Evolutionary conservation across 768 basidiomycete genomes (phyloP).

Genomic region (Kockovaella imperatae): DNA sequence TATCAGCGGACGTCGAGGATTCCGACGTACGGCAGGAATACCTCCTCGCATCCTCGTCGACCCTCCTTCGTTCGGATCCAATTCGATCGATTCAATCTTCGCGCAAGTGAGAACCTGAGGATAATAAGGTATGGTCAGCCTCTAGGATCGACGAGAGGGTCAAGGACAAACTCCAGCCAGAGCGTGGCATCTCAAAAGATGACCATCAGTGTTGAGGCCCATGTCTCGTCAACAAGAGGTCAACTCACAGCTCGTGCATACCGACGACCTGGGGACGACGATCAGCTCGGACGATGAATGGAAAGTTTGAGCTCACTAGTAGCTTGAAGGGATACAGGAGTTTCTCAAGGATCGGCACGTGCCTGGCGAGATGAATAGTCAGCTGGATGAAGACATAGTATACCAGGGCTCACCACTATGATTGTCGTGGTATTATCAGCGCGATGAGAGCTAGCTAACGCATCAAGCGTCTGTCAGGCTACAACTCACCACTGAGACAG

Average conservation of each 20-base stretch:
- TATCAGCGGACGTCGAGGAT: neutral
- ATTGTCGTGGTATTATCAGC: too few species aligned
- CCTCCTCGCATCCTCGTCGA: slow-evolving; percentile 45
- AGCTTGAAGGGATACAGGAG: slow-evolving; percentile 46
- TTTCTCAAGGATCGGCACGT: slow-evolving; percentile 34
- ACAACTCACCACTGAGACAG: slow-evolving; percentile 5
- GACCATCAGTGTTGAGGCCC: neutral
- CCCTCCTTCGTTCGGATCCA: slow-evolving; percentile 44
- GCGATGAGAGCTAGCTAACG: too few species aligned
- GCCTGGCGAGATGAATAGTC: neutral
- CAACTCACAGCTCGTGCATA: slow-evolving; percentile 38
- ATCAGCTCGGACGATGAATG: too few species aligned
- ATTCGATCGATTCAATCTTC: slow-evolving; percentile 28
- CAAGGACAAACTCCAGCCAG: slow-evolving; percentile 37
- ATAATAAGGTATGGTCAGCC: neutral
- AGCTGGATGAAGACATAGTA: neutral
- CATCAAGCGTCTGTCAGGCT: neutral
- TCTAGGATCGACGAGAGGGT: neutral
- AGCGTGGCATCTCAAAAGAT: slow-evolving; percentile 35
- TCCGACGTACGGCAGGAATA: slow-evolving; percentile 36
- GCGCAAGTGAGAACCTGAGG: slow-evolving; percentile 25
- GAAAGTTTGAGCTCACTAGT: slow-evolving; percentile 18
- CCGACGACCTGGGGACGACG: slow-evolving; percentile 28
- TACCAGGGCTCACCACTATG: slow-evolving; percentile 6
- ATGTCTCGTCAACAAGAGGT: neutral